Base-by-base conservation (phyloP, 73 alveolate species). In the Symbiodinium natans region DNA sequence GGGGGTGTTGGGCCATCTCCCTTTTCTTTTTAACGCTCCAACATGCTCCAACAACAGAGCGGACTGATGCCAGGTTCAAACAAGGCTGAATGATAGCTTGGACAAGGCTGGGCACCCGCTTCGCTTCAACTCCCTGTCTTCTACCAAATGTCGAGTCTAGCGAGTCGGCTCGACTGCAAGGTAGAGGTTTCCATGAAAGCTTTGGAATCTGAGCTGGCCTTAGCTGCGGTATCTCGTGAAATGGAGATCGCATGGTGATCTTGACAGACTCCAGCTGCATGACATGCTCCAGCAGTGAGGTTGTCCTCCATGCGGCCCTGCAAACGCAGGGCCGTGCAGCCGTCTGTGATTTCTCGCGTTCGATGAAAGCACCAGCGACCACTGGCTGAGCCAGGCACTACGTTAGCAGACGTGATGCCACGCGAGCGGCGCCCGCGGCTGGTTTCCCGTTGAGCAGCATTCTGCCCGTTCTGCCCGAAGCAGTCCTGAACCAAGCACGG, bases 341-440 rank as follows among this genome's bases (percentile, higher is more conserved):
- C 36, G 80, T 6, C 80, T 52, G 71, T 52, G 71, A 52, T 52
- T 52, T 52, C 71, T 23, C n/a, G n/a, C n/a, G n/a, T n/a, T n/a
- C n/a, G n/a, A n/a, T n/a, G n/a, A n/a, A n/a, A n/a, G n/a, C n/a
- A n/a, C n/a, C n/a, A n/a, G n/a, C n/a, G n/a, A n/a, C n/a, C n/a
- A n/a, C n/a, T n/a, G n/a, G n/a, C n/a, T n/a, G n/a, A 9, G 80
- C 80, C 80, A 63, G 95, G 95, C 54, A 84, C 54, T 17, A 41
- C 80, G 40, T 71, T 90, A 63, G 97, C 97, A 15, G 97, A 90
- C 39, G 97, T 90, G 82, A 85, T 90, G 89, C 97, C 97, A 6
- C 83, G 97, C 25, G 97, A 90, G 77, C 88, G 97, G 97, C 41
- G 38, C 36, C 75, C 77, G 39, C 31, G 86, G 36, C 59, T 82